A percentile compares a stretch with the other conserved stretches of the same genome.
phyloP scores from a whole-genome alignment of 176 grass and related monocot genomes.

The Aegilops bicornis region DNA sequence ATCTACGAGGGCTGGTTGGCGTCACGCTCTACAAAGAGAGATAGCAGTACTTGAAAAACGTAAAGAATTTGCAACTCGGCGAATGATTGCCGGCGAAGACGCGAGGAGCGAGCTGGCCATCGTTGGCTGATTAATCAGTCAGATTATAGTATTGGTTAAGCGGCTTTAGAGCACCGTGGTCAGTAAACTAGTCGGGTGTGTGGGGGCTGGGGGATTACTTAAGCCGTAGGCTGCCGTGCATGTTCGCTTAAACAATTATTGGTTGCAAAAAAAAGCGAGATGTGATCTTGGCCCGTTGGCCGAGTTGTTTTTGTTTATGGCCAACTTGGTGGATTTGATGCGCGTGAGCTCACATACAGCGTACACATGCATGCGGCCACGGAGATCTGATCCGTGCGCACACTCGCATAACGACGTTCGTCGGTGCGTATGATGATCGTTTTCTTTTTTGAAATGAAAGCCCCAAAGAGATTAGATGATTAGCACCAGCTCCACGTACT shows the following conservation, averaged over 20 bases:
- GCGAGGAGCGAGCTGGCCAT: slow-evolving; percentile 5
- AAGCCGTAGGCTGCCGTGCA: neutral
- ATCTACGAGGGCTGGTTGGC: neutral
- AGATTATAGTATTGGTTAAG: neutral
- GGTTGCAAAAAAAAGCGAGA: neutral
- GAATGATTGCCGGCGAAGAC: slow-evolving; percentile 21
- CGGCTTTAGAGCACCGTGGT: neutral
- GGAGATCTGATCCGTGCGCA: neutral
- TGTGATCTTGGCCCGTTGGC: neutral
- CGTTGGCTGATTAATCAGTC: neutral
- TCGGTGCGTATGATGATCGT: neutral
- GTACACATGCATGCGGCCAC: neutral
- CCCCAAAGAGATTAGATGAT: neutral
- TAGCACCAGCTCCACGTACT: neutral
- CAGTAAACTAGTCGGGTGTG: neutral
- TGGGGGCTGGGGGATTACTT: neutral
- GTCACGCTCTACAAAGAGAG: slow-evolving; percentile 8
- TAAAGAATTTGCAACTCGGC: slow-evolving; percentile 13
- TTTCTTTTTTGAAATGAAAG: neutral
- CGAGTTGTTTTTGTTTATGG: neutral
- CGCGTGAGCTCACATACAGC: neutral
- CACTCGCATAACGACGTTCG: neutral
- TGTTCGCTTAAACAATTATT: neutral
- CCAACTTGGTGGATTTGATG: slow-evolving; percentile 1
- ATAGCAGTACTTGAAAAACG: no score